phyloP scores from a whole-genome alignment of 768 basidiomycete genomes.

The Agaricus subrufescens region DNA sequence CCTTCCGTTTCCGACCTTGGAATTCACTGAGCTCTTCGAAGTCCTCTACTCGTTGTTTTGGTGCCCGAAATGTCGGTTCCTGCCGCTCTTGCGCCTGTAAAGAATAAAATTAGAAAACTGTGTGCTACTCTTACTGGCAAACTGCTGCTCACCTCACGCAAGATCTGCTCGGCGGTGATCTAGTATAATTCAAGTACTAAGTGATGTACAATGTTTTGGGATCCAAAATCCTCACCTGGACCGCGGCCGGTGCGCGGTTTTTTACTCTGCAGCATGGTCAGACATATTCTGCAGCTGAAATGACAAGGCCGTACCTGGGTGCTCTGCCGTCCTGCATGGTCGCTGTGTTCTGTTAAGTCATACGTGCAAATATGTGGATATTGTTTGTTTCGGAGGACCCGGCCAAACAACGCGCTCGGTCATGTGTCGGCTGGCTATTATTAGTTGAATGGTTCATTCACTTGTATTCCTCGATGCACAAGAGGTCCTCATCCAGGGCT shows the following conservation, averaged over 20 bases:
- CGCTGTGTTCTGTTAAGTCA: not conserved
- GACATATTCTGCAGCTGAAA: not conserved
- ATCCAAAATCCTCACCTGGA: conserved; percentile 56
- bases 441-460: too few species aligned
- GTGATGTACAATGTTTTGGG: not conserved
- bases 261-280: conserved; percentile 60
- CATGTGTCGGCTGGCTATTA: too few species aligned
- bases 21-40: conserved; percentile 88
- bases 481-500: conserved; percentile 3
- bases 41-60: conserved; percentile 94
- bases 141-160: conserved; percentile 68
- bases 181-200: conserved; percentile 26
- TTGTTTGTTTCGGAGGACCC: too few species aligned
- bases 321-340: conserved; percentile 79
- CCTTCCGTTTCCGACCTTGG: conserved; percentile 85
- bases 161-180: conserved; percentile 98
- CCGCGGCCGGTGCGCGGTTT: conserved; percentile 92
- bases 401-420: too few species aligned
- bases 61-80: conserved; percentile 87
- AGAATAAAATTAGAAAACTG: not conserved
- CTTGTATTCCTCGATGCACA: conserved; percentile 2
- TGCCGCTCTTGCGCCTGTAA: conserved; percentile 92
- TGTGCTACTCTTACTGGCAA: not conserved
- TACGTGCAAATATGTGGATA: not conserved
- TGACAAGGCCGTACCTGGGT: conserved; percentile 46